Evolutionary conservation across 1,284 basidiomycete genomes (phyloP), one percentile per base, ranked within the genome.

Genomic region (Singerocomus inundabilis): DNA sequence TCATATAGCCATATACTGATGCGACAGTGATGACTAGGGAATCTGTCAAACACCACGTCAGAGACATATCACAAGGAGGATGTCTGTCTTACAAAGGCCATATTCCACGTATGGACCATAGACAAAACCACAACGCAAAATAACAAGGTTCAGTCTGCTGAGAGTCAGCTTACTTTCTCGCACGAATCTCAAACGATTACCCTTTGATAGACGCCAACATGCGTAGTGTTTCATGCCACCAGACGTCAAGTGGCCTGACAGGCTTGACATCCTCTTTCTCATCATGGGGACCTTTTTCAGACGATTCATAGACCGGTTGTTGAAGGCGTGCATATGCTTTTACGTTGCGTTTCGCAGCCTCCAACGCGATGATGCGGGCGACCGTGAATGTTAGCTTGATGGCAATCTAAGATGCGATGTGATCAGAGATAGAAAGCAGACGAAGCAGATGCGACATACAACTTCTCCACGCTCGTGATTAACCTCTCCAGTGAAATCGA

Each of bases 211-310:
- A 78, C 33, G 84, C 89, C 53, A 94, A 65, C 58, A 82, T 83
- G 30, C 92, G 79, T 35, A 91, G 70, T 1, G 86, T 82, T 73
- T 94, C 92, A 61, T 94, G 91, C 91, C 92, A 94, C 92, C 92
- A 95, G 21, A 77, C 81, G 11, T 92, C 91, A 47, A 85, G 72
- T 5, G 83, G 77, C 29, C 84, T 86, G 42, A 80, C 73, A 0
- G 92, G 91, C 61, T 86, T 86, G 32, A 86, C 71, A 52, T 88
- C 84, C 51, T 88, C 84, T 62, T 82, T 85, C 72, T 93, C 92
- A 41, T 79, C 72, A 54, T 87, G 81, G 12, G 75, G 60, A 25
- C 78, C 74, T 67, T 87, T 90, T 52, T 79, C 80, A 5, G 81
- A 74, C 28, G 86, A 87, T 58, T 91, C 85, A 70, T 94, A 94